Base-by-base conservation (phyloP, 2,329 filamentous ascomycete genomes). In the Nigrograna mackinnonii region DNA sequence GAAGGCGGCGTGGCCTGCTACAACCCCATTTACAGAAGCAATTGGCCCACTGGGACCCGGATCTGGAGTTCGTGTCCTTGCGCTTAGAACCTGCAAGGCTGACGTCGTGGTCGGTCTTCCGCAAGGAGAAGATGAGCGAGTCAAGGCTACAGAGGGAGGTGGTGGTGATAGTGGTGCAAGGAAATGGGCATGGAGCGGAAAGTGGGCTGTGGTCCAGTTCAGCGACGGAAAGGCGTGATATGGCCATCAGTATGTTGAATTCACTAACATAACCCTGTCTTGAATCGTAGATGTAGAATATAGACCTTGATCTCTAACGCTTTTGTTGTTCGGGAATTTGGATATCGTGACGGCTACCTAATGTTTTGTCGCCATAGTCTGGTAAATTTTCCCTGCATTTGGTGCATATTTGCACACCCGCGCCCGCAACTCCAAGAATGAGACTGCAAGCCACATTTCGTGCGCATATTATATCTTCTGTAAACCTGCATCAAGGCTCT, bases 101-200 rank as follows among this genome's bases (percentile, higher is more conserved):
- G 94, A 99, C 64, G 89, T 95, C 6, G 90, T 97, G 0, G 94
- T 96, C 19, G 92, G 91, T 0, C 76, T 99, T n/a, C 79, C 84
- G 12, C 69, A 83, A 6, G 91, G 92, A 5, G 82, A 86, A 64
- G 94, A 99, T 61, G 91, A 96, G 72, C 82, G 85, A 65, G 74
- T 97, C 39, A 83, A 79, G 53, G 75, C 79, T 6, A 79, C 73
- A 39, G 83, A 88, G 39, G 83, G 79, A 13, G 88, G 87, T 1
- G 88, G 87, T 3, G 87, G 85, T 13, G 84, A 90, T 47, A 80
- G 52, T 68, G 86, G 67, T 43, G 79, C 83, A 18, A 79, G 94
- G 42, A 87, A 89, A 67, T 97, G 92, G 92, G 91, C 90, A 0
- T 97, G 91, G 91, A 87, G 83, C 61, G 92, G 92, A 31, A 96